phyloP scores from a whole-genome alignment of 495 filamentous ascomycete genomes.

The Penicillium cosmopolitanum region DNA sequence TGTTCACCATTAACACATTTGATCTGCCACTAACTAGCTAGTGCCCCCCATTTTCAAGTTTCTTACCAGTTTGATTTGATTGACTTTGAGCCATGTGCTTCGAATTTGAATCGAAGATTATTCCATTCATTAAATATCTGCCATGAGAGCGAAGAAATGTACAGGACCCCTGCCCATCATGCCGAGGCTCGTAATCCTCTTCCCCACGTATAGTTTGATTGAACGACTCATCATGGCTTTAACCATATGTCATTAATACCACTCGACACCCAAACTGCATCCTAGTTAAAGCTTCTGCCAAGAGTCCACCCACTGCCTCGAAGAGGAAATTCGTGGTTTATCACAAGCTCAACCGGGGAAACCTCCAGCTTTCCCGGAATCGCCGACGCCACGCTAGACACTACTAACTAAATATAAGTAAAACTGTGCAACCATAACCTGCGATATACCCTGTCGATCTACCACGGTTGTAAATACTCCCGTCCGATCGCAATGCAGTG shows the following conservation, averaged over 20 bases:
- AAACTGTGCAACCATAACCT: conserved; percentile 5
- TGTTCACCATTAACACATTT: no score
- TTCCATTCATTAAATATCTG: no score
- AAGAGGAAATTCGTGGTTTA: conserved; percentile 8
- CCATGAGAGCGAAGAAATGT: no score
- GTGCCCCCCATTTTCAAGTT: no score
- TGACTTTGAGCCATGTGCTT: no score
- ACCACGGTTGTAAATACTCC: conserved; percentile 11
- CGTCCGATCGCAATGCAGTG: conserved; percentile 9
- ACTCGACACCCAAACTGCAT: conserved; percentile 1
- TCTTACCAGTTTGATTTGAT: no score
- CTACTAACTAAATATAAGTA: conserved; percentile 6
- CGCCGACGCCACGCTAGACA: conserved; percentile 2
- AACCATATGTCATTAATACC: background rate
- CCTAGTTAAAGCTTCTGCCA: background rate
- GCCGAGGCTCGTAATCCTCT: no score
- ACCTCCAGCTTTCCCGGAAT: conserved; percentile 18
- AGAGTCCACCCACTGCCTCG: background rate
- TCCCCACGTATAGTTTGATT: no score
- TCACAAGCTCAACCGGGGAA: conserved; percentile 11
- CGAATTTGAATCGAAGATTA: no score
- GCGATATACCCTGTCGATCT: conserved; percentile 2
- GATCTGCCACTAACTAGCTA: no score
- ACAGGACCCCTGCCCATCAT: no score
- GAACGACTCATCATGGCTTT: background rate